A percentile compares a stretch with the other conserved stretches of the same genome.
phyloP scores from a whole-genome alignment of 2,329 filamentous ascomycete genomes.

The Madurella fahalii region DNA sequence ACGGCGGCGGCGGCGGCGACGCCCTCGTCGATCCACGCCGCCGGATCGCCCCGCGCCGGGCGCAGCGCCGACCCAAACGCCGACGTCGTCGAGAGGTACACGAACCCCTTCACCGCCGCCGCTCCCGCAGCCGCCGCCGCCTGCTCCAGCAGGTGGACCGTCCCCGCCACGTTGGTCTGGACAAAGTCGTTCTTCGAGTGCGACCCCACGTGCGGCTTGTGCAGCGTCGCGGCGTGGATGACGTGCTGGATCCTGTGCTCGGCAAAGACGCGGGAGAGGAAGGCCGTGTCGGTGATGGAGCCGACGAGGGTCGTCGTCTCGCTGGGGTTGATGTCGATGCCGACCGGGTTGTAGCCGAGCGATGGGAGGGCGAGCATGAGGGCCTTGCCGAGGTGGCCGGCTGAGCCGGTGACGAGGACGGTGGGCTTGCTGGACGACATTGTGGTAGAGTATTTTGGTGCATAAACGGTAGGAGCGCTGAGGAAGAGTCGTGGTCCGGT shows the following conservation, averaged over 20 bases:
- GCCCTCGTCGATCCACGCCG: not conserved
- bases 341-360: conserved; percentile 38
- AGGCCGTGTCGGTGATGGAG: conserved; percentile 35
- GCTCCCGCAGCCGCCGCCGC: conserved; percentile 18
- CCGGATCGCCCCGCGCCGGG: conserved; percentile 20
- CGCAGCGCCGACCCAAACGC: conserved; percentile 40
- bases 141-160: conserved; percentile 39
- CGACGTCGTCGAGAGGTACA: conserved; percentile 46
- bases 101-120: conserved; percentile 35
- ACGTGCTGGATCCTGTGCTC: conserved; percentile 35
- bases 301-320: conserved; percentile 35
- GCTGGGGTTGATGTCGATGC: conserved; percentile 41
- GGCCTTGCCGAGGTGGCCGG: conserved; percentile 44
- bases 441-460: not conserved
- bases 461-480: not conserved
- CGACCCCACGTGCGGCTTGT: conserved; percentile 45
- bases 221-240: conserved; percentile 44
- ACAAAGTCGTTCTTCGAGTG: conserved; percentile 43
- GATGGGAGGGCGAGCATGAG: conserved; percentile 41
- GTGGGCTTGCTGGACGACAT: conserved; percentile 5
- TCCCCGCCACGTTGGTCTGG: conserved; percentile 43
- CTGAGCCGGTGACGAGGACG: conserved; percentile 44
- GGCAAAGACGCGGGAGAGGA: conserved; percentile 33
- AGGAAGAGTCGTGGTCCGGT: too few species aligned
- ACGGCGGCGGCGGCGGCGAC: conserved; percentile 29